Conservation (phyloP, 169 alveolate genomes). For the Cyclospora cayetanensis region DNA sequence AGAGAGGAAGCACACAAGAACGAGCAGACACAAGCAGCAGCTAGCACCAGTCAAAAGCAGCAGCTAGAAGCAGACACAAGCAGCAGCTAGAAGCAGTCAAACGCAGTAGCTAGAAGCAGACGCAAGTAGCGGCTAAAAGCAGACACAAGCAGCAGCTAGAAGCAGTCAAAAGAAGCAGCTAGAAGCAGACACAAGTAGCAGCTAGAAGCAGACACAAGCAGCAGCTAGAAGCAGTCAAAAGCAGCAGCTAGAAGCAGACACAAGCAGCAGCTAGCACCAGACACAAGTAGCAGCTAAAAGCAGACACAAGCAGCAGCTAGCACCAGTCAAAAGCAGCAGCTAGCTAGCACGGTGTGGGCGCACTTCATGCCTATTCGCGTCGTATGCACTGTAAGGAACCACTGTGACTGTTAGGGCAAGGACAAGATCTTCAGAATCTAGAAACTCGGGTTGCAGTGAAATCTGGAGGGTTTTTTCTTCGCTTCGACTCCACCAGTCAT, state of each 20-base stretch:
- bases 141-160: neutral
- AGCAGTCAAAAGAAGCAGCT: neutral
- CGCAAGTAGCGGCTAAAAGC: neutral
- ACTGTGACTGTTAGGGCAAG: conserved; percentile 1
- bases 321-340: neutral
- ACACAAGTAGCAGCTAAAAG: conserved; percentile 1
- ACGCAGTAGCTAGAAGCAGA: neutral
- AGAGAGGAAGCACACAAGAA: neutral
- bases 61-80: neutral
- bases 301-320: neutral
- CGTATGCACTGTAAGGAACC: conserved; percentile 15
- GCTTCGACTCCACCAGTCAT: conserved; percentile 2
- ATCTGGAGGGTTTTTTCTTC: neutral
- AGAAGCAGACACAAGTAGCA: neutral
- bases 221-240: neutral
- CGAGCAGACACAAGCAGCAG: no score
- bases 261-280: neutral
- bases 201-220: neutral
- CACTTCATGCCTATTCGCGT: neutral
- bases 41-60: neutral
- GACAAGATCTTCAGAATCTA: neutral
- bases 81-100: neutral
- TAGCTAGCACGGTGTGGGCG: neutral
- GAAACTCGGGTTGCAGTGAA: neutral
- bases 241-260: neutral